Conservation (phyloP, 176 grass and related monocot genomes). For the Dendrocalamus sinicus region DNA sequence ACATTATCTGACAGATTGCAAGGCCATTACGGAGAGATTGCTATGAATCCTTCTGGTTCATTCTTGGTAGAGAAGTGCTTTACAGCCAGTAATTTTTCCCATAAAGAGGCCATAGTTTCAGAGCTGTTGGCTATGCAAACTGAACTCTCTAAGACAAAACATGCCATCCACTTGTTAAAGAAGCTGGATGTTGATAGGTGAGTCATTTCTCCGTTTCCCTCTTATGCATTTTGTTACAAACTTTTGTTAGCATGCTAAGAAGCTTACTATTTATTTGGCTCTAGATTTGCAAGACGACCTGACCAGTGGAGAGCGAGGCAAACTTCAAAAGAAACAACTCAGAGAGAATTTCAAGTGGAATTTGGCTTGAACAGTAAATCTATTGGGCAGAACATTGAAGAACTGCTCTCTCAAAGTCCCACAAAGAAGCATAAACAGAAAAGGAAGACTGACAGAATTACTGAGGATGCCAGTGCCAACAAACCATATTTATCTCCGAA, state of each 20-base stretch:
- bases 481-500: constrained; percentile 28
- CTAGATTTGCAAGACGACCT: constrained; percentile 82
- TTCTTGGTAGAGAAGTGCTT: constrained; percentile 96
- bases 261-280: not conserved
- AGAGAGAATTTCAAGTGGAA: constrained; percentile 64
- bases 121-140: constrained; percentile 67
- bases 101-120: constrained; percentile 78
- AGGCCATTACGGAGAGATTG: constrained; percentile 78
- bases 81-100: constrained; percentile 71
- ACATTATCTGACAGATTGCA: constrained; percentile 61
- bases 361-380: constrained; percentile 67
- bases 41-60: constrained; percentile 79
- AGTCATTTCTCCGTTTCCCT: constrained; percentile 13
- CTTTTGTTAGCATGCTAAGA: not conserved
- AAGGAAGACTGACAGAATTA: constrained; percentile 35
- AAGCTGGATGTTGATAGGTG: constrained; percentile 96
- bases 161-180: constrained; percentile 84
- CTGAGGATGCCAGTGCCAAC: constrained; percentile 23
- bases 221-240: not conserved
- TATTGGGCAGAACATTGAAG: constrained; percentile 26
- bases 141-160: constrained; percentile 73
- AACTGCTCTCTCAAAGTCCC: constrained; percentile 37
- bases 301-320: constrained; percentile 80
- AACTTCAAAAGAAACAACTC: constrained; percentile 81
- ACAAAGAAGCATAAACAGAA: constrained; percentile 48